Evolutionary conservation across 2,329 filamentous ascomycete genomes (phyloP), one percentile per base, ranked within the genome.

Genomic region (Stylonectria norvegica): DNA sequence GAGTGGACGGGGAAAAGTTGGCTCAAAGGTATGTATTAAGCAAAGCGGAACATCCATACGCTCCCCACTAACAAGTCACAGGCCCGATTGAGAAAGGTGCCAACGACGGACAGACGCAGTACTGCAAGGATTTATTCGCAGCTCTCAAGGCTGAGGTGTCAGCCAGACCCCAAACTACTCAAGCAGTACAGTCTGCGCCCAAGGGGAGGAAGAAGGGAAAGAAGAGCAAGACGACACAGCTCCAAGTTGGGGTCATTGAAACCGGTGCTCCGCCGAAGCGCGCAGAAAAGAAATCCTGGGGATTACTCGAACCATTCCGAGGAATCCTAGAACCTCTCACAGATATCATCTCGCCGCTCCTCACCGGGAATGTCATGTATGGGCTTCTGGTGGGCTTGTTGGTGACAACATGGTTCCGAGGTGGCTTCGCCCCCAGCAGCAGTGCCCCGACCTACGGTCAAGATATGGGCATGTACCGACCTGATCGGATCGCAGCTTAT

Each of bases 1-100:
- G 94, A 98, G 59, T 98, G 94, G 94, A 84, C 85, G 4, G 90
- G 90, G 55, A 98, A 97, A 74, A 96, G 90, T 70, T 98, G 93
- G 93, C 70, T 98, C 32, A 96, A 93, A 71, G 88, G 90, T 94
- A 71, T 61, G 72, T 59, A n/a, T n/a, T n/a, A n/a, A n/a, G n/a
- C n/a, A n/a, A n/a, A n/a, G n/a, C n/a, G n/a, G n/a, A n/a, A n/a
- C n/a, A n/a, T n/a, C n/a, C n/a, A n/a, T n/a, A n/a, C n/a, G n/a
- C n/a, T n/a, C n/a, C 17, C 34, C 43, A 35, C 63, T 71, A 49
- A 73, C 43, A 22, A 15, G 35, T 37, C 30, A 23, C 50, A 95
- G 89, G 86, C 48, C 87, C 93, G 2, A 98, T 98, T 53, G 93
- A 98, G 62, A 96, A 95, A 63, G 91, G 89, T 44, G 89, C 90